Evolutionary conservation across 371 early-diverging fungal species (phyloP).

Genomic region (Mortierella polycephala): DNA sequence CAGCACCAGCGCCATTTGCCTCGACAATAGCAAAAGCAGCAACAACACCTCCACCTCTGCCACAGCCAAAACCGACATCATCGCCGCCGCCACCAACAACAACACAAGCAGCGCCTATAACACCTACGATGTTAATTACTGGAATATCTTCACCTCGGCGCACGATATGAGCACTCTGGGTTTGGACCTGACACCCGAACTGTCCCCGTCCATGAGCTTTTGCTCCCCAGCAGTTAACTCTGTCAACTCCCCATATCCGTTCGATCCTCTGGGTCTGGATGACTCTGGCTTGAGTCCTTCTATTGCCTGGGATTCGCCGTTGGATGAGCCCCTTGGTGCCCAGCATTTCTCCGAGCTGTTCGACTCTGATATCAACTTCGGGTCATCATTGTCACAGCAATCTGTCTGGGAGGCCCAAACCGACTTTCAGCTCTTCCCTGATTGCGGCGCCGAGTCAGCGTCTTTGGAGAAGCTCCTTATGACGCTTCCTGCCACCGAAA

Average conservation of each 20-base stretch:
- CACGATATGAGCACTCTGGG: conserved; percentile 3
- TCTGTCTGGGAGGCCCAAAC: conserved; percentile 6
- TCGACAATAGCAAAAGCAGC: conserved; percentile 13
- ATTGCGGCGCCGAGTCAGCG: conserved; percentile 13
- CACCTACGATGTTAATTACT: conserved; percentile 4
- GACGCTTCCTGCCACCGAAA: conserved; percentile 3
- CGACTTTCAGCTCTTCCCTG: conserved; percentile 51
- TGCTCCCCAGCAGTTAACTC: conserved; percentile 31
- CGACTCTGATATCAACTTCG: conserved; percentile 25
- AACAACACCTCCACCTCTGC: conserved; percentile 6
- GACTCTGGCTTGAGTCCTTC: conserved; percentile 31
- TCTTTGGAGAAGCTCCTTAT: conserved; percentile 18
- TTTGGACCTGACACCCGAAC: conserved; percentile 34
- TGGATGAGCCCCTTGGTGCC: conserved; percentile 16
- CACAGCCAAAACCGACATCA: conserved; percentile 11
- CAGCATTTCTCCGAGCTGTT: conserved; percentile 1
- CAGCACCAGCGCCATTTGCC: conserved; percentile 7
- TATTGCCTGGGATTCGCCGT: conserved; percentile 13
- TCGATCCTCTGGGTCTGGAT: conserved; percentile 28
- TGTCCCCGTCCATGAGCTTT: conserved; percentile 39
- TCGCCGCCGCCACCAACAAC: conserved; percentile 15
- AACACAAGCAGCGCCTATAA: conserved; percentile 15
- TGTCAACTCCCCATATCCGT: conserved; percentile 30
- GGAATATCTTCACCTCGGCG: conserved; percentile 10
- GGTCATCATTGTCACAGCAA: not conserved